Base-by-base conservation (phyloP, 495 filamentous ascomycete genomes). In the Aspergillus bridgeri region DNA sequence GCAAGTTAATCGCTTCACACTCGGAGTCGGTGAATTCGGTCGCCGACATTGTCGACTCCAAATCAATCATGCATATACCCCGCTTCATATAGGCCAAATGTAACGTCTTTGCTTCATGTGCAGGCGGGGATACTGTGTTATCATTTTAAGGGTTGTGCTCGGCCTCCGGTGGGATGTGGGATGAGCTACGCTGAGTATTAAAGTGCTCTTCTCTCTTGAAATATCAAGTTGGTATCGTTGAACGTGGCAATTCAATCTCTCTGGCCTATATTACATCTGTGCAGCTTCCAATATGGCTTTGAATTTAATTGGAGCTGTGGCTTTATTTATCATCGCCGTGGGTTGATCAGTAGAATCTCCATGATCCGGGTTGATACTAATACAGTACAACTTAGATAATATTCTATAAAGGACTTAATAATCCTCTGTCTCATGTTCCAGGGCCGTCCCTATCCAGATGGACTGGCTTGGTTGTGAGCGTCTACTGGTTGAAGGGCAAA, bases 401-500 rank as follows among this genome's bases (percentile, higher is more conserved):
- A n/a, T 18, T 47, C 1, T 47, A 47, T 23, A 20, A 13, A 1
- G 22, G 45, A 18, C 22, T 20, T 17, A 2, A 20, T 2, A 47
- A 23, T 18, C 45, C 45, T 9, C 18, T 47, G 19, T 20, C 45
- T 11, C 45, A 47, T 15, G 9, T 47, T 5, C 45, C 45, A 11
- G 45, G 45, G 2, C 22, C 45, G 2, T 1, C 7, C 1, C 3
- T 47, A 20, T 47, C 45, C 3, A 6, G 22, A 47, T 47, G 45
- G 45, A 47, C 45, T 7, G 45, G 4, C 18, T 11, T 47, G 1
- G 22, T 18, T 23, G 15, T 20, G 19, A 47, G 7, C 18, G 20
- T 2, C 45, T 47, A 47, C 22, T 47, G 45, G 45, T 23, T 74
- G 18, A 61, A 11, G 8, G 73, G 70, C 4, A 51, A 49, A 24